Percentiles rank a stretch among this genome's conserved stretches.
Conservation (phyloP, 2,329 filamentous ascomycete genomes). For the Colletotrichum navitas region DNA sequence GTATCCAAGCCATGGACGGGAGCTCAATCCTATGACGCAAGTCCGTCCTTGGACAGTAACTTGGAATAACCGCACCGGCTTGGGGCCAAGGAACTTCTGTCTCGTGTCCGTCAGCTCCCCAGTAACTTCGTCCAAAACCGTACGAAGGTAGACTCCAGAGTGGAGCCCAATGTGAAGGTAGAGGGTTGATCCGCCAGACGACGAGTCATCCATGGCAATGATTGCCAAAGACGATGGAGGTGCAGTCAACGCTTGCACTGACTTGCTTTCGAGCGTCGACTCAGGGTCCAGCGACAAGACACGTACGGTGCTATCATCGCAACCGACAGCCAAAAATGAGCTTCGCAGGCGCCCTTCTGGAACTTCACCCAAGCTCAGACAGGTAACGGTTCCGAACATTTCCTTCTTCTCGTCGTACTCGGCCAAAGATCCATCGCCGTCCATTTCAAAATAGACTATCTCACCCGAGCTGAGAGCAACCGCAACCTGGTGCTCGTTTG, state of each 20-base stretch:
- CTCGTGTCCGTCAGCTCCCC: slow-evolving; percentile 95
- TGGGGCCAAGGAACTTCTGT: slow-evolving; percentile 93
- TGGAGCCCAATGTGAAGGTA: slow-evolving; percentile 97
- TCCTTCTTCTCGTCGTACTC: slow-evolving; percentile 96
- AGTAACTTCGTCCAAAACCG: slow-evolving; percentile 93
- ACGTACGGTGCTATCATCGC: slow-evolving; percentile 95
- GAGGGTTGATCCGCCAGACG: slow-evolving; percentile 86
- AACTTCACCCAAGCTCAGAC: slow-evolving; percentile 91
- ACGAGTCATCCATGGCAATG: slow-evolving; percentile 95
- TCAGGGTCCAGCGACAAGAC: slow-evolving; percentile 92
- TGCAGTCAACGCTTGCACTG: slow-evolving; percentile 91
- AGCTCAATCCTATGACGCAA: slow-evolving; percentile 90
- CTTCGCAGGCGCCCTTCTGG: slow-evolving; percentile 90
- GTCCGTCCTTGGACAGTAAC: slow-evolving; percentile 89
- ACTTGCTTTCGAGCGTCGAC: slow-evolving; percentile 91
- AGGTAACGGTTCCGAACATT: slow-evolving; percentile 95
- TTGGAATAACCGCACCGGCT: slow-evolving; percentile 88
- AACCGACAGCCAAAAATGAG: slow-evolving; percentile 94
- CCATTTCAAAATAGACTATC: slow-evolving; percentile 98
- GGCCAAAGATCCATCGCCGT: slow-evolving; percentile 87
- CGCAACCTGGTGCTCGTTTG: slow-evolving; percentile 93
- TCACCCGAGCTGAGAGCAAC: slow-evolving; percentile 95
- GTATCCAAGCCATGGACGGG: slow-evolving; percentile 96
- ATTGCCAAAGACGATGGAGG: slow-evolving; percentile 90
- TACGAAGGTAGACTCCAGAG: slow-evolving; percentile 95